Evolutionary conservation across 1,139 yeast species (phyloP).

Genomic region (Candida anutae): DNA sequence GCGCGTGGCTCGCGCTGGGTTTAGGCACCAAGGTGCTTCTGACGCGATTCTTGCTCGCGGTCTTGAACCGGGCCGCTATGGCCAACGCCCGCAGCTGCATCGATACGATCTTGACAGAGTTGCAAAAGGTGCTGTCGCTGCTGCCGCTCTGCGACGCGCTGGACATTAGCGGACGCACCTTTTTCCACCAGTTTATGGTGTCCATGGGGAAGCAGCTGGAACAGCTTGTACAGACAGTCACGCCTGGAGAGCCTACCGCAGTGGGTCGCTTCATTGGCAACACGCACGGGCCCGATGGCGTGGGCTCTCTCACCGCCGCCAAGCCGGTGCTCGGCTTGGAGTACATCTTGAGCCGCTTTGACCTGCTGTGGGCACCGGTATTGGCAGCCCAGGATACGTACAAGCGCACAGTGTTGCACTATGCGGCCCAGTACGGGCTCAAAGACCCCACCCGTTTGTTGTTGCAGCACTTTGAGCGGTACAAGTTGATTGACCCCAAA

Average conservation of each 20-base stretch:
- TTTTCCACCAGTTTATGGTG: conserved; percentile 77
- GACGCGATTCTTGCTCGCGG: conserved; percentile 40
- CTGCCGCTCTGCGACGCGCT: conserved; percentile 41
- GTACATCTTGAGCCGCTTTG: conserved; percentile 46
- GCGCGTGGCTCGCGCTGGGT: not conserved
- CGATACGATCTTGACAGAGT: conserved; percentile 37
- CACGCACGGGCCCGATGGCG: conserved; percentile 57
- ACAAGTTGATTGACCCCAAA: conserved; percentile 27
- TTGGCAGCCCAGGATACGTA: conserved; percentile 67
- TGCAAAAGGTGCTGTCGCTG: conserved; percentile 10
- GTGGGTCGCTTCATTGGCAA: conserved; percentile 23
- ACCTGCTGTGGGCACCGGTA: conserved; percentile 30
- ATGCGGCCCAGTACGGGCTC: conserved; percentile 83
- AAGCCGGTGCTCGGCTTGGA: conserved; percentile 42
- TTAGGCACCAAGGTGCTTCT: conserved; percentile 1
- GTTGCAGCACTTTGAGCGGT: conserved; percentile 31
- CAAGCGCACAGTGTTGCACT: conserved; percentile 80
- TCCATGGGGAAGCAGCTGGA: conserved; percentile 54
- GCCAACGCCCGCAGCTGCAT: conserved; percentile 47
- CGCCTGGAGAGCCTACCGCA: conserved; percentile 32
- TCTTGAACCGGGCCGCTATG: conserved; percentile 60
- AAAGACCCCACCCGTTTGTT: conserved; percentile 53
- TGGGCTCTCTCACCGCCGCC: conserved; percentile 11
- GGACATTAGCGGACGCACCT: conserved; percentile 77
- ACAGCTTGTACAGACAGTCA: conserved; percentile 15